Percentiles rank a stretch among this genome's conserved stretches.
These are phyloP conservation scores for Colletotrichum cereale DNA, from an alignment of 2,329 filamentous ascomycete species.

Conservation along the genomic window DNA sequence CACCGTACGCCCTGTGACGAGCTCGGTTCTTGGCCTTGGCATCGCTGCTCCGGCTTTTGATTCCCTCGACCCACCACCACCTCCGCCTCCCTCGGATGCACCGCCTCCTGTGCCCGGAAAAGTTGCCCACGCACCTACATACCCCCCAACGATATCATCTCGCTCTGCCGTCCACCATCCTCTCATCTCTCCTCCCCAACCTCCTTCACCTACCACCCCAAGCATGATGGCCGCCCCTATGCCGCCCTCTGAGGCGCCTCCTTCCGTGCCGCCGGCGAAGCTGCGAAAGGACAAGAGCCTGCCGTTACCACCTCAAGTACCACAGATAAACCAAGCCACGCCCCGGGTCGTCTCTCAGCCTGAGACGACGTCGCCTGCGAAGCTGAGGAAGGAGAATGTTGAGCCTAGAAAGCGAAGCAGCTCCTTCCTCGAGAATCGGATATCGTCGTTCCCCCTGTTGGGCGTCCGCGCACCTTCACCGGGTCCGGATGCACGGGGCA, in stretches of 20 bases:
- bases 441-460: slow-evolving; percentile 42
- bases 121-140: slow-evolving; percentile 17
- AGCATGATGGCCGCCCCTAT: slow-evolving; percentile 31
- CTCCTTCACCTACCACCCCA: slow-evolving; percentile 20
- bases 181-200: slow-evolving; percentile 17
- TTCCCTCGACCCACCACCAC: slow-evolving; percentile 23
- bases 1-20: slow-evolving; percentile 28
- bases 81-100: slow-evolving; percentile 33
- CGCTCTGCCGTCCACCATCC: slow-evolving; percentile 12
- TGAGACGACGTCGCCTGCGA: slow-evolving; percentile 37
- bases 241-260: slow-evolving; percentile 32
- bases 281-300: slow-evolving; percentile 35
- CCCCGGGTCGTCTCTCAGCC: slow-evolving; percentile 25
- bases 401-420: slow-evolving; percentile 49
- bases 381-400: slow-evolving; percentile 49
- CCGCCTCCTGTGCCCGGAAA: slow-evolving; percentile 33
- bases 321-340: slow-evolving; percentile 5
- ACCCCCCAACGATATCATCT: slow-evolving; percentile 1
- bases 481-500: slow-evolving; percentile 54
- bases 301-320: slow-evolving; percentile 18
- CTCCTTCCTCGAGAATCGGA: slow-evolving; percentile 47
- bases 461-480: slow-evolving; percentile 49
- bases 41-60: slow-evolving; percentile 20
- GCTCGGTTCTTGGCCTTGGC: slow-evolving; percentile 25
- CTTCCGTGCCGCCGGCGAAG: slow-evolving; percentile 33